Base-by-base conservation (phyloP, 495 filamentous ascomycete genomes). In the Aspergillus sparsus region DNA sequence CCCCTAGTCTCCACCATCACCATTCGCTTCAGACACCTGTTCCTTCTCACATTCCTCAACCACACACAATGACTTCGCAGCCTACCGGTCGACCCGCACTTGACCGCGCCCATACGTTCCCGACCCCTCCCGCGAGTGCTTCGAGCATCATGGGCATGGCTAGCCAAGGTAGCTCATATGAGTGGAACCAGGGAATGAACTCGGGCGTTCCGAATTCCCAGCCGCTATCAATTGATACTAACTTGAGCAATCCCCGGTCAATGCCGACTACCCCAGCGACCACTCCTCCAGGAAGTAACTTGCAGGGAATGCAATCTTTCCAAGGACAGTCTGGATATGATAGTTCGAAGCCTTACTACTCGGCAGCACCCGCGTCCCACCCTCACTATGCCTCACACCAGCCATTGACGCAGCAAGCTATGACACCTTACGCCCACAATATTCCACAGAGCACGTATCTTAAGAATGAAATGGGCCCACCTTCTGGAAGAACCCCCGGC, bases 221-320 rank as follows among this genome's bases (percentile, higher is more conserved):
- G 69, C 83, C 89, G 15, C 83, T 97, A 70, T 87, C 91, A 12
- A 92, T 97, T 60, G 94, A 98, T 65, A 93, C 89, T 12, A 82
- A 83, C 50, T 73, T 94, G 65, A 90, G 85, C 74, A 91, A 87
- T 73, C 80, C 89, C 47, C 89, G 92, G 49, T 96, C 93, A 44
- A 90, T 97, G 80, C 94, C 93, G 8, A 92, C 89, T 33, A 97
- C 95, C 7, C 94, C 95, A 62, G 89, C 94, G 9, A 96, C 92
- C 8, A 98, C 94, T 1, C 94, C 94, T 1, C 94, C 94, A 0
- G 93, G 90, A 5, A 85, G 77, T 54, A 80, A 82, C 36, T 77
- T 93, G 61, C 88, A 91, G 57, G 86, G 83, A 61, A 89, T 96
- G 83, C 90, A 89, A 52, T 80, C 82, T 33, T 93, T 92, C 42